A percentile compares a stretch with the other conserved stretches of the same genome.
Evolutionary conservation across 2,329 filamentous ascomycete species (phyloP).

Genomic region (Xylariaceae sp.): DNA sequence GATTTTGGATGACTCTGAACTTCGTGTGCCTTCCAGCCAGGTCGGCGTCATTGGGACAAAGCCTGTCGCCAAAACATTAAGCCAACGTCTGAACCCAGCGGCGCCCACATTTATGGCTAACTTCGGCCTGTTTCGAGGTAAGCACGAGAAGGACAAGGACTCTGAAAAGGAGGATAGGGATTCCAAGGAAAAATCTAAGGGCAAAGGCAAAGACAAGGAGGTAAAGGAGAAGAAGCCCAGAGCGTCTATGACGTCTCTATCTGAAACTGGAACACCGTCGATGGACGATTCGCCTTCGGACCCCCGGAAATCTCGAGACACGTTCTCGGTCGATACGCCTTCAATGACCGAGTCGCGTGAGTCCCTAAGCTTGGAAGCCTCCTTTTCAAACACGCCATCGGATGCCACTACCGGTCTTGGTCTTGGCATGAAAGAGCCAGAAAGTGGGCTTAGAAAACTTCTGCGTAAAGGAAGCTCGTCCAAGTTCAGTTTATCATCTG

Average conservation of each 20-base stretch:
- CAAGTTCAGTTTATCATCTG: conserved; percentile 59
- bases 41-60: conserved; percentile 77
- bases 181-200: conserved; percentile 30
- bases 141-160: conserved; percentile 27
- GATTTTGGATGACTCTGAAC: conserved; percentile 55
- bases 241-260: conserved; percentile 32
- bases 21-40: conserved; percentile 52
- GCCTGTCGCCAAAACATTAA: conserved; percentile 50
- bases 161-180: conserved; percentile 32
- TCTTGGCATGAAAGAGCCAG: conserved; percentile 42
- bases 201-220: conserved; percentile 37
- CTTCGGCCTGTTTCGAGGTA: conserved; percentile 59
- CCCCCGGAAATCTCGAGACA: conserved; percentile 52
- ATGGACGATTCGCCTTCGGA: conserved; percentile 48
- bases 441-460: conserved; percentile 56
- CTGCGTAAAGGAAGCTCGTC: conserved; percentile 62
- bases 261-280: conserved; percentile 33
- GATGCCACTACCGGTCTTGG: conserved; percentile 42
- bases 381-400: conserved; percentile 53
- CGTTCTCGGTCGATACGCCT: conserved; percentile 53
- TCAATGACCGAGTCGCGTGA: conserved; percentile 59
- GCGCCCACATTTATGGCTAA: conserved; percentile 82
- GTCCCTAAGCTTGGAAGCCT: conserved; percentile 51
- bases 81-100: conserved; percentile 72
- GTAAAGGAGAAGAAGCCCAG: conserved; percentile 37